Evolutionary conservation across 1,284 basidiomycete genomes (phyloP).

Genomic region (Dichomitus squalens): DNA sequence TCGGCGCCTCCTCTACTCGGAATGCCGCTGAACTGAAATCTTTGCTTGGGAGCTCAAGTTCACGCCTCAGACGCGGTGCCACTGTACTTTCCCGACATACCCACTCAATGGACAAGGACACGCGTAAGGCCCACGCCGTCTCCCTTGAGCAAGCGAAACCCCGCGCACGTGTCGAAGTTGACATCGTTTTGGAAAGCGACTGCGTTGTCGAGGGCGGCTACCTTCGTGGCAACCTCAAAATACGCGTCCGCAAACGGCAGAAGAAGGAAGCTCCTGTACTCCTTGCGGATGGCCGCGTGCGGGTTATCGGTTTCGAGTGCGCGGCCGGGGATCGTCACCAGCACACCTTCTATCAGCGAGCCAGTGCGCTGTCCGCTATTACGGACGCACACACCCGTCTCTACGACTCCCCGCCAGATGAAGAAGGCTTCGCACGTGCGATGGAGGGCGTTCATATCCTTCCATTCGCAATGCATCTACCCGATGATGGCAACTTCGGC

Average conservation of each 20-base stretch:
- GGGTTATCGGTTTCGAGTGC: constrained; percentile 88
- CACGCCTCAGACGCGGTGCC: constrained; percentile 58
- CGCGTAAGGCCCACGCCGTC: constrained; percentile 29
- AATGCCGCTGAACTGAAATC: constrained; percentile 58
- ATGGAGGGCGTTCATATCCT: constrained; percentile 73
- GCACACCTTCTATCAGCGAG: constrained; percentile 88
- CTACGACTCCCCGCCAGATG: constrained; percentile 58
- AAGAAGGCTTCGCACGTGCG: constrained; percentile 72
- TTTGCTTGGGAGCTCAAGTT: constrained; percentile 60
- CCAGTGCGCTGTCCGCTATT: constrained; percentile 60
- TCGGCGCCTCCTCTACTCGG: constrained; percentile 46
- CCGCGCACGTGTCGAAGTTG: constrained; percentile 80
- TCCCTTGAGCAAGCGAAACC: constrained; percentile 66
- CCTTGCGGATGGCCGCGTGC: constrained; percentile 80
- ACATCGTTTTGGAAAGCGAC: constrained; percentile 79
- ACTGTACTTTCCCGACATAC: constrained; percentile 39
- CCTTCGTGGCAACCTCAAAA: constrained; percentile 73
- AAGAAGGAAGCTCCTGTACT: constrained; percentile 65
- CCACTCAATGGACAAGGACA: constrained; percentile 22
- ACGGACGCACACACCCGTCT: constrained; percentile 48
- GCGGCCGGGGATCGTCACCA: constrained; percentile 61
- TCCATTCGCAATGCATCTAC: constrained; percentile 81
- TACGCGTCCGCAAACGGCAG: constrained; percentile 64
- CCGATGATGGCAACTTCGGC: constrained; percentile 60
- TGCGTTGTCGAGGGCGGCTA: constrained; percentile 82